Base-by-base conservation (phyloP, 1,284 basidiomycete species). In the Irpex rosettiformis region DNA sequence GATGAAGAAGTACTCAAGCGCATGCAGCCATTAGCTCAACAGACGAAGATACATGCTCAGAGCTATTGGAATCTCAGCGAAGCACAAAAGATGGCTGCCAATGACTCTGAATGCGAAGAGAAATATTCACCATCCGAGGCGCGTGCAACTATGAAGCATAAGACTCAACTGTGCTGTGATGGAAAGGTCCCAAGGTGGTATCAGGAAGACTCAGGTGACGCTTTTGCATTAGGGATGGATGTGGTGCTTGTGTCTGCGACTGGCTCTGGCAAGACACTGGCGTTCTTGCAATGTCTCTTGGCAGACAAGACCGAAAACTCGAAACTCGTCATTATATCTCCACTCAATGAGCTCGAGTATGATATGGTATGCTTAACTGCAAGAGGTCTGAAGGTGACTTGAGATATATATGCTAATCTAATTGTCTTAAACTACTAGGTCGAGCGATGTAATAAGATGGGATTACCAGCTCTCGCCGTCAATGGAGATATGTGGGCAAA, bases 121-220 rank as follows among this genome's bases (percentile, higher is more conserved):
- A 43, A 21, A 18, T 43, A 16, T 5, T 43, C 18, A 5, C n/a
- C 42, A 43, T 43, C 42, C 5, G 42, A 13, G 42, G n/a, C 42
- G 7, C 42, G 42, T 8, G 42, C 10, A 21, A 18, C 6, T 8
- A 43, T 43, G 42, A 43, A 21, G n/a, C 13, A 8, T 7, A 21
- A 43, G 42, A 43, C 42, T 13, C 13, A 43, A n/a, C 10, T 13
- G 5, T 21, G 42, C 5, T 43, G 42, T 47, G 30, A 47, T 18
- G 61, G 60, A 11, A 60, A 61, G 45, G 10, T 3, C 1, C 59
- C 64, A 1, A 57, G 69, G 60, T 59, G 62, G 4, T 76, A 72
- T 70, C 75, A 77, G 60, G 59, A 75, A 1, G 71, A 77, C 59
- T 62, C 70, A 1, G 62, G 70, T 0, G 73, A 75, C 62, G 67